A percentile compares a stretch with the other conserved stretches of the same genome.
Evolutionary conservation across 2,329 filamentous ascomycete species (phyloP).

Genomic region (Diplodia mutila): DNA sequence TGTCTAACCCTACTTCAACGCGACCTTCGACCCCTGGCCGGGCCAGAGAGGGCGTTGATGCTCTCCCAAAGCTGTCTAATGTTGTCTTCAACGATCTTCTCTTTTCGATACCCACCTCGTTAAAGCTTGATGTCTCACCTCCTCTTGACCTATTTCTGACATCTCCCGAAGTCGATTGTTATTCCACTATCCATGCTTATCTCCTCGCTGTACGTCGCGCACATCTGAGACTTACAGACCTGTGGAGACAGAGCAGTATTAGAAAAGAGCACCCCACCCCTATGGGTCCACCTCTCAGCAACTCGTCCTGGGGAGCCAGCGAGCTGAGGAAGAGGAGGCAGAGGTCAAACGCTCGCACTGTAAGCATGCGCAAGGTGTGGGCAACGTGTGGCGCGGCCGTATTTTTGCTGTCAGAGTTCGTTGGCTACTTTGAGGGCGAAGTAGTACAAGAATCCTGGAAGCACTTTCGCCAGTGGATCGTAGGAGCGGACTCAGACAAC

Average conservation of each 20-base stretch:
- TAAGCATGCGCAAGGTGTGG: constrained; percentile 81
- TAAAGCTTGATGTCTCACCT: constrained; percentile 73
- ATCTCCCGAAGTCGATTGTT: constrained; percentile 73
- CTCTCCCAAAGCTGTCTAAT: constrained; percentile 46
- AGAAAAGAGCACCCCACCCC: constrained; percentile 77
- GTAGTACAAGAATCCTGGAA: constrained; percentile 81
- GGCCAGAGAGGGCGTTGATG: constrained; percentile 38
- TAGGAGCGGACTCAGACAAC: constrained; percentile 31
- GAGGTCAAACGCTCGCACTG: constrained; percentile 65
- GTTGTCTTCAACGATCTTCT: constrained; percentile 77
- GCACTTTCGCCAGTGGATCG: constrained; percentile 77
- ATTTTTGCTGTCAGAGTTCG: constrained; percentile 86
- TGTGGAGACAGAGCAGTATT: constrained; percentile 84
- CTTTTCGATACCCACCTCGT: constrained; percentile 72
- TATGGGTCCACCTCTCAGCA: constrained; percentile 62
- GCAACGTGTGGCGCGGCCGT: constrained; percentile 84
- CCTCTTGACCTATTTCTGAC: constrained; percentile 88
- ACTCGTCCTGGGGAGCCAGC: constrained; percentile 62
- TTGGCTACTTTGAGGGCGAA: constrained; percentile 87
- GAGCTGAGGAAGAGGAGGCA: constrained; percentile 65
- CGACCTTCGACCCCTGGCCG: constrained; percentile 48
- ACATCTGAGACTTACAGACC: constrained; percentile 78
- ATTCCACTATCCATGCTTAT: constrained; percentile 85
- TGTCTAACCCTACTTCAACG: constrained; percentile 52
- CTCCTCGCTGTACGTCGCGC: constrained; percentile 83